Evolutionary conservation across 2,329 filamentous ascomycete species (phyloP).

Genomic region (Alternaria brassicicola): DNA sequence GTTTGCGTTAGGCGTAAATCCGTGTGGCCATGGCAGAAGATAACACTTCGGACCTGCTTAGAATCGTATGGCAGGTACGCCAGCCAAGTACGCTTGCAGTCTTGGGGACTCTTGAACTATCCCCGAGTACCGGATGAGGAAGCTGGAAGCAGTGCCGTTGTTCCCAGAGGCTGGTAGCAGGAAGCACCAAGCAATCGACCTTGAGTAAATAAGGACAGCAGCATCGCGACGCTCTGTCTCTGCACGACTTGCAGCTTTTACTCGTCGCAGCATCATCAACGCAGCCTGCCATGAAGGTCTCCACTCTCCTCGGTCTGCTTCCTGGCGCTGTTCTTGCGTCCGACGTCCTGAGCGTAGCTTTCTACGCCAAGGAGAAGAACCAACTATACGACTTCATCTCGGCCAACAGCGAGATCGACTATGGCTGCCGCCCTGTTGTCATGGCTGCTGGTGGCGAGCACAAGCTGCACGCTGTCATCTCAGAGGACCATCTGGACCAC

Average conservation of each 20-base stretch:
- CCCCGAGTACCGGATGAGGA: slow-evolving; percentile 16
- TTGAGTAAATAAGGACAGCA: slow-evolving; percentile 13
- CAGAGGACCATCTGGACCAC: slow-evolving; percentile 28
- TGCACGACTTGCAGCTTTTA: slow-evolving; percentile 10
- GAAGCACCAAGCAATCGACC: slow-evolving; percentile 1
- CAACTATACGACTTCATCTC: slow-evolving; percentile 39
- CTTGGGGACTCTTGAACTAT: slow-evolving; percentile 19
- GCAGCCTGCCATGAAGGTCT: slow-evolving; percentile 32
- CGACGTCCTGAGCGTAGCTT: slow-evolving; percentile 37
- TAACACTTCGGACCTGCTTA: slow-evolving; percentile 29
- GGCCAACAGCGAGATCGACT: slow-evolving; percentile 39
- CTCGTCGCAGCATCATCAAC: slow-evolving; percentile 2
- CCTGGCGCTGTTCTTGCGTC: slow-evolving; percentile 34
- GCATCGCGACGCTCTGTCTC: background rate
- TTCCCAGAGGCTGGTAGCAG: slow-evolving; percentile 1
- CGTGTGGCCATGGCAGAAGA: slow-evolving; percentile 14
- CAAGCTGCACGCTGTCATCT: slow-evolving; percentile 42
- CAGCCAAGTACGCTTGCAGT: slow-evolving; percentile 27
- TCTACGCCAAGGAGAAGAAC: slow-evolving; percentile 40
- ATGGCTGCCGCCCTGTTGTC: slow-evolving; percentile 44
- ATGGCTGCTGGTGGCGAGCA: slow-evolving; percentile 35
- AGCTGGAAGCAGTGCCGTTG: slow-evolving; percentile 13
- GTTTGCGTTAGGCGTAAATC: slow-evolving; percentile 4
- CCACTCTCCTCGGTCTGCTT: slow-evolving; percentile 32
- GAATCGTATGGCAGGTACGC: slow-evolving; percentile 20